Evolutionary conservation across 345 rosid genomes (phyloP), one percentile per base, ranked within the genome.

Genomic region (Raphanus sativus): DNA sequence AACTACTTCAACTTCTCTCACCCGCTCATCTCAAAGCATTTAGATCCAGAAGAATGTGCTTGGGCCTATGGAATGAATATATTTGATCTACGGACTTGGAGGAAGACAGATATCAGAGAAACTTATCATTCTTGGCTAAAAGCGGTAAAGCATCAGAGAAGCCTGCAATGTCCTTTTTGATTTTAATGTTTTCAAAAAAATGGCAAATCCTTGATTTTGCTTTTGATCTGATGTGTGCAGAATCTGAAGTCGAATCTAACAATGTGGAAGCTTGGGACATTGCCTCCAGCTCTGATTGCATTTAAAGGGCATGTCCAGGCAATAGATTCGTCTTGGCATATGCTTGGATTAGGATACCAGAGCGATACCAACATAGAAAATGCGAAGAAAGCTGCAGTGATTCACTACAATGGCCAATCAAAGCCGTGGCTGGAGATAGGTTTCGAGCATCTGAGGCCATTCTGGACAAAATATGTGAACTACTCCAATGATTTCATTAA

Each of bases 1-100:
- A 96, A 89, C 88, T 96, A 96, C 89, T 96, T 96, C 89, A 96
- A 96, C 82, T 96, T 96, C 85, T 89, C 99, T 12, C 98, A 96
- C 86, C 97, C 99, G 52, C 93, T 89, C 76, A 68, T 96, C 12
- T 77, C 88, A 40, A 86, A 93, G 75, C 83, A 89, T 85, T 83
- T 96, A 86, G 86, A 96, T 69, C 95, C 98, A 0, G 79, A 90
- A 64, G 99, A 96, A 85, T 96, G 99, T 82, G 99, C 99, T 8
- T 96, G 99, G 99, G 99, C 99, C 38, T 96, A 93, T 84, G 99
- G 99, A 65, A 96, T 96, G 99, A 96, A 96, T 75, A 82, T 96
- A 74, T 91, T 96, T 67, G 99, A 96, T 88, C 91, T 96, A 30
- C 84, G 80, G 59, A 85, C 91, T 6, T 96, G 99, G 99, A 93